A percentile compares a stretch with the other conserved stretches of the same genome.
Evolutionary conservation across 2,329 filamentous ascomycete species (phyloP).

Genomic region (Aureobasidium sp.): DNA sequence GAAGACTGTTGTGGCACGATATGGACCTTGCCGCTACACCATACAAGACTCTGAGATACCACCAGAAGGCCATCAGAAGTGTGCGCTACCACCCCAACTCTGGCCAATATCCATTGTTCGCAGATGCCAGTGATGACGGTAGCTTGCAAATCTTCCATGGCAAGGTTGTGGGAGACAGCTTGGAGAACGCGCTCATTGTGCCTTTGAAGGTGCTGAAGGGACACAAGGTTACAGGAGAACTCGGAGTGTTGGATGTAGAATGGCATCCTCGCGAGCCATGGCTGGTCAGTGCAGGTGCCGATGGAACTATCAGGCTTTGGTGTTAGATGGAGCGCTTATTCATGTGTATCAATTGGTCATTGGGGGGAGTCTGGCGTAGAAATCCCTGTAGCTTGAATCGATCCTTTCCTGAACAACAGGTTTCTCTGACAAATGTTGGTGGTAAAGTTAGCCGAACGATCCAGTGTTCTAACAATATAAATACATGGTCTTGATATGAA

Average conservation of each 20-base stretch:
- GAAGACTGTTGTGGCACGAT: conserved; percentile 92
- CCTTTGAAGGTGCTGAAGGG: conserved; percentile 90
- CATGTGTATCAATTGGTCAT: conserved; percentile 4
- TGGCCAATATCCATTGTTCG: conserved; percentile 72
- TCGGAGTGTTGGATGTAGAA: conserved; percentile 88
- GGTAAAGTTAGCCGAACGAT: background rate
- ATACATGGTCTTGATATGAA: background rate
- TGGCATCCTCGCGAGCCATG: conserved; percentile 95
- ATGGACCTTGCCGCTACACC: conserved; percentile 82
- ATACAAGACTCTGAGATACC: conserved; percentile 95
- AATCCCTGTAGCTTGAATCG: conserved; percentile 1
- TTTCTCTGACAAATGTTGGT: background rate
- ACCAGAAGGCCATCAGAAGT: conserved; percentile 80
- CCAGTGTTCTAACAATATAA: background rate
- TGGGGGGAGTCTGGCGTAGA: conserved; percentile 13
- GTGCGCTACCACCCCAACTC: conserved; percentile 70
- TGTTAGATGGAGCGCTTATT: conserved; percentile 30
- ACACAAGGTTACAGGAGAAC: conserved; percentile 74
- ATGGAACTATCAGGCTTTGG: conserved; percentile 90
- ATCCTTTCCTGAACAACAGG: background rate
- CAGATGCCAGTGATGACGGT: conserved; percentile 91
- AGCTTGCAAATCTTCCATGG: conserved; percentile 94
- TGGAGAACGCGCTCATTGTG: conserved; percentile 95
- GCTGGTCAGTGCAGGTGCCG: conserved; percentile 88
- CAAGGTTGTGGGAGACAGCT: conserved; percentile 86